Base-by-base conservation (phyloP, 768 basidiomycete genomes). In the Paxillus rubicundulus region DNA sequence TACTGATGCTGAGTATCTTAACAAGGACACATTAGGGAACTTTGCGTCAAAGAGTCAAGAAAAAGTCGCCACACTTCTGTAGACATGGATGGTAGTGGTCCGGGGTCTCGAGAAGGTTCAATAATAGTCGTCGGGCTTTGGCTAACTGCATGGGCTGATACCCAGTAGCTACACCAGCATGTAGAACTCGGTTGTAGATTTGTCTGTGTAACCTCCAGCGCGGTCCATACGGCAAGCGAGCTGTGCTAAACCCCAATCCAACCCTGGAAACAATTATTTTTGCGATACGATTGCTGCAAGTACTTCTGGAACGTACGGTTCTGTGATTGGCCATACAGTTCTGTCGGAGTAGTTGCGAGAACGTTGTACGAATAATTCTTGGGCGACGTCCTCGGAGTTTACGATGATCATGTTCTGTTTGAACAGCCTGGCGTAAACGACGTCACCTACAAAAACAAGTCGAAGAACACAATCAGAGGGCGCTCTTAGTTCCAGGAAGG, bases 181-280 rank as follows among this genome's bases (percentile, higher is more conserved):
- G 53, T 30, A 58, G 50, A 9, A 42, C 46, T 27, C 56, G 54
- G 38, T 53, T 42, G 27, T 59, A 44, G 16, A 56, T 41, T 28
- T 36, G 32, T 42, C 60, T 57, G 34, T 58, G 57, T 21, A 44
- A 24, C 20, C 57, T 58, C 57, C 53, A 61, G 12, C n/a, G 20
- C 17, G 44, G 46, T 33, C 60, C 60, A 44, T 61, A 61, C 13
- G 56, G 50, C 45, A 62, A 34, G 14, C 49, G 37, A 10, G 44
- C 36, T 28, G 52, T 52, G 17, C 41, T 50, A 33, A 53, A 61
- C 9, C n/a, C 37, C 4, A 38, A 9, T n/a, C 42, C 42, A 14
- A 30, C 13, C 42, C 42, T 44, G 16, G 27, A 12, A 2, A 27
- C 7, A 9, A 24, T 30, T 10, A 14, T 16, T 16, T 5, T 27